Base-by-base conservation (phyloP, 345 rosid species). In the Atalantia buxifolia region DNA sequence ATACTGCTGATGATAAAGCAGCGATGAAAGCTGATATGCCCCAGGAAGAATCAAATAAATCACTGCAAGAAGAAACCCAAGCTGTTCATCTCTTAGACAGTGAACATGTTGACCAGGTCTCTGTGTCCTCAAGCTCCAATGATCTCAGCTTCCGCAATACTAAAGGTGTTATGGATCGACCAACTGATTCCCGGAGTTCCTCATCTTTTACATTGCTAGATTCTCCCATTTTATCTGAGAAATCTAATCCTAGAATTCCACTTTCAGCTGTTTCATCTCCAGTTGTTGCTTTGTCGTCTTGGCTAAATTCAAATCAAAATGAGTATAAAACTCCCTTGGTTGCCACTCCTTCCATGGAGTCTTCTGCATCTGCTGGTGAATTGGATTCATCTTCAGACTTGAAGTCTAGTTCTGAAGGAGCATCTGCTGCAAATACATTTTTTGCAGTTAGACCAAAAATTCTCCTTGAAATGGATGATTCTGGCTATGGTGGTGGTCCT, bases 401-500 rank as follows among this genome's bases (percentile, higher is more conserved):
- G 79, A 96, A 90, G 87, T 77, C 89, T 79, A 83, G 77, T 86
- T 77, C 92, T 82, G 92, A 89, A 78, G 92, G 88, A 55, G 76
- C 89, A 68, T 81, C 90, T 12, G 72, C 90, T 77, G 87, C 86
- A 78, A 91, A 84, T 82, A 55, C 87, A 61, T 81, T 84, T 69
- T 91, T 89, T 70, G 76, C 90, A 70, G 91, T 96, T 53, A 90
- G 84, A 76, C 84, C 94, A 69, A 91, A 89, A 78, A 83, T 93
- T 77, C 97, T 96, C 42, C 88, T 92, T 35, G 98, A 94, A 86
- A 83, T 87, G 65, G 98, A 96, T 89, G 98, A 96, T 84, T 87
- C 91, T 81, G 98, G 99, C 72, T 96, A 91, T 77, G 99, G 98
- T 59, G 98, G 99, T 14, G 99, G 99, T 79, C 98, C 98, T 71